Percentiles rank a stretch among this genome's conserved stretches.
phyloP scores from a whole-genome alignment of 225 moss, liverwort and hornwort species.

The Ulota crispa region DNA sequence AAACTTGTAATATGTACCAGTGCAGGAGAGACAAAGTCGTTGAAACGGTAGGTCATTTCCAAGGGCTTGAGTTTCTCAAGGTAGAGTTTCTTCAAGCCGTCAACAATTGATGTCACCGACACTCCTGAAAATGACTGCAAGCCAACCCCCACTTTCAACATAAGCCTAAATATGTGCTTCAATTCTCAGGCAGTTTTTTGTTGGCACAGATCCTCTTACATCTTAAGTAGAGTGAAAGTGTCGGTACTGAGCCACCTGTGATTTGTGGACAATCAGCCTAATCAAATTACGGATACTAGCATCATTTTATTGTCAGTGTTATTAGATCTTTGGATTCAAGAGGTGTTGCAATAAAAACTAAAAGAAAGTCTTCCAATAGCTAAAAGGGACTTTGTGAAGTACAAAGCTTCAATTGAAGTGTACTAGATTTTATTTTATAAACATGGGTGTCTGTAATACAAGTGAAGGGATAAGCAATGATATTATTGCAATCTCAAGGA shows the following conservation, averaged over 20 bases:
- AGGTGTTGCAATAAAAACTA: too few relatives aligned
- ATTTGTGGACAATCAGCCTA: too few relatives aligned
- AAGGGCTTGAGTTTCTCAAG: constrained; percentile 92
- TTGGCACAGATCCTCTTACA: not conserved
- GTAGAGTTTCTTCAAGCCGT: constrained; percentile 95
- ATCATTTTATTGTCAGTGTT: too few relatives aligned
- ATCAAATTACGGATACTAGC: too few relatives aligned
- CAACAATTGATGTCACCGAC: constrained; percentile 87
- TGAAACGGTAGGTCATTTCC: constrained; percentile 86
- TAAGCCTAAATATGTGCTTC: not conserved
- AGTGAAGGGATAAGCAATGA: too few relatives aligned
- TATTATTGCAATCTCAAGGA: too few relatives aligned
- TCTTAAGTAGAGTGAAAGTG: not conserved
- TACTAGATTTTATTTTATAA: too few relatives aligned
- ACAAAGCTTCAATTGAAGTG: too few relatives aligned
- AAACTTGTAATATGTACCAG: constrained; percentile 47
- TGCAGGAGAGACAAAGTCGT: constrained; percentile 93
- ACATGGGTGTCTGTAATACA: too few relatives aligned
- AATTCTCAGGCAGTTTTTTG: not conserved
- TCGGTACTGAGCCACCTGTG: not conserved
- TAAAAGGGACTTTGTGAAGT: too few relatives aligned
- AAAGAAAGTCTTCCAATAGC: too few relatives aligned
- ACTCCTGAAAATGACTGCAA: constrained; percentile 75
- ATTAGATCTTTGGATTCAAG: too few relatives aligned
- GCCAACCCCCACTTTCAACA: constrained; percentile 2